Base-by-base conservation (phyloP, 768 basidiomycete genomes). In the Hericium erinaceus region DNA sequence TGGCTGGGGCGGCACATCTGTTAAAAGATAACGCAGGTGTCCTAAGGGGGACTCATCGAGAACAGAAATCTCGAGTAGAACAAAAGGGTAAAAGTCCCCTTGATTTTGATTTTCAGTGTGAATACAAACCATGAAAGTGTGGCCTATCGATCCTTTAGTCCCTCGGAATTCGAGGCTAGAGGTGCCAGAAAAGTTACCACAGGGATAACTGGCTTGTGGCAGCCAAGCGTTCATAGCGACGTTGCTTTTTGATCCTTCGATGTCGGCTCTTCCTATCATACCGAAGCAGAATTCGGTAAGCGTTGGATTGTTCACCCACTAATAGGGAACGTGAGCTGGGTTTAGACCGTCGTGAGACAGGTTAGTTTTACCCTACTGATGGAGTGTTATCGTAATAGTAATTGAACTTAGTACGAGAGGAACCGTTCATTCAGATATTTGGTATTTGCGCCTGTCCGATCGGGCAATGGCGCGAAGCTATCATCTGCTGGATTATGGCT, bases 291-390 rank as follows among this genome's bases (percentile, higher is more conserved):
- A 83, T 82, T 83, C 79, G 78, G 80, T 82, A 83, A 83, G 81
- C 78, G 79, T 83, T 83, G 82, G 82, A 84, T 83, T 83, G 81
- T 84, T 84, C 83, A 84, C 82, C 82, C 82, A 80, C 77, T 77
- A 82, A 83, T 83, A 84, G 82, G 83, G 81, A 84, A 82, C 77
- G 78, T 83, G 82, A 83, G 82, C 82, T 84, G 82, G 82, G 82
- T 84, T 84, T 84, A 84, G 83, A 84, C 83, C 80, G 78, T 85
- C 79, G 80, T 84, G 83, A 84, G 84, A 85, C 82, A 85, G 84
- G 82, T 85, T 85, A 85, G 82, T 85, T 85, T 84, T 85, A 85
- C 83, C 81, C 82, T 85, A 83, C 81, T 84, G 81, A 83, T 84
- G 83, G 78, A 80, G 80, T 69, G 81, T 83, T 75, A 74, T 82